A percentile compares a stretch with the other conserved stretches of the same genome.
Evolutionary conservation across 192 early-diverging fungal species (phyloP).

Genomic region (Gamsiella multidivaricata): DNA sequence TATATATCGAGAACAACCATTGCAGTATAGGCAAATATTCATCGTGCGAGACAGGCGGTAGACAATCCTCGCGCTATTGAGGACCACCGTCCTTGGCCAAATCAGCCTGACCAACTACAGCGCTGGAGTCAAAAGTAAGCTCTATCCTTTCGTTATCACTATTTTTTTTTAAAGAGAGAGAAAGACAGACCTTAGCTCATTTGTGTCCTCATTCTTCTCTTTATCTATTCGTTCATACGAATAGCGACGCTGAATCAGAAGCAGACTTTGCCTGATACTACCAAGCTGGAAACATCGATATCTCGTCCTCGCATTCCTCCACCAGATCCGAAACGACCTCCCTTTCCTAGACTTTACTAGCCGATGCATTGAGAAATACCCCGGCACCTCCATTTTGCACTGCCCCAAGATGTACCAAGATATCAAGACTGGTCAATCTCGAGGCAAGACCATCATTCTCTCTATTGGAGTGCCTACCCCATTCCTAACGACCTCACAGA

Average conservation of each 20-base stretch:
- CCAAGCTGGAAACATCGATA: slow-evolving; percentile 64
- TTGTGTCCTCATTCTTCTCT: background rate
- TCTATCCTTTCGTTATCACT: no score
- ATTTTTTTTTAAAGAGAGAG: no score
- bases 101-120: no score
- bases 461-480: no score
- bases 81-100: no score
- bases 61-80: no score
- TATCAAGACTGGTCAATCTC: slow-evolving; percentile 71
- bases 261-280: slow-evolving; percentile 57
- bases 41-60: no score
- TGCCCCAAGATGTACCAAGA: slow-evolving; percentile 64
- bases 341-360: slow-evolving; percentile 68
- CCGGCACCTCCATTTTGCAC: slow-evolving; percentile 62
- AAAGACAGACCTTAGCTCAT: no score
- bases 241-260: background rate
- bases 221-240: background rate
- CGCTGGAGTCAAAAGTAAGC: no score
- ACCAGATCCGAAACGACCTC: slow-evolving; percentile 58
- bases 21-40: no score
- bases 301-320: slow-evolving; percentile 67
- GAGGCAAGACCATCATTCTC: slow-evolving; percentile 67
- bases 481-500: no score
- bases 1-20: no score
- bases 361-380: slow-evolving; percentile 60